Evolutionary conservation across 2,329 filamentous ascomycete species (phyloP).

Genomic region (Arthroderma uncinatum): DNA sequence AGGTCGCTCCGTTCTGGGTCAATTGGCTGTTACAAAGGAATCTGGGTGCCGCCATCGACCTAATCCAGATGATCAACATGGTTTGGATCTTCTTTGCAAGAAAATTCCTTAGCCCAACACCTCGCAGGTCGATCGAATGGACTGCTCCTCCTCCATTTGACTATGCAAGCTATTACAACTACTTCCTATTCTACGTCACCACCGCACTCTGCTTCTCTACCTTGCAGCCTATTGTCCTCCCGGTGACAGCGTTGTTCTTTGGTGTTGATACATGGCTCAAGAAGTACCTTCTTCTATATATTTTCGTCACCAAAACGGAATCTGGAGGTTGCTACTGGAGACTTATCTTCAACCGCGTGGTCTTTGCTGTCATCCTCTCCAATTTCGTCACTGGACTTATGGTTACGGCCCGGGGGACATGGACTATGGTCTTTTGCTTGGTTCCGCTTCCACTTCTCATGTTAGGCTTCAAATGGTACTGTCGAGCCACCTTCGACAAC

Average conservation of each 20-base stretch:
- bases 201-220: constrained; percentile 75
- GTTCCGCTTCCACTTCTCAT: constrained; percentile 68
- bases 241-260: constrained; percentile 84
- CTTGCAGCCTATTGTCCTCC: constrained; percentile 76
- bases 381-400: constrained; percentile 69
- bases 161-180: constrained; percentile 96
- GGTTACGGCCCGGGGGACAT: constrained; percentile 58
- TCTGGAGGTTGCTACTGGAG: constrained; percentile 91
- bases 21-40: constrained; percentile 89
- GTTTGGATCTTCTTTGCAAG: constrained; percentile 75
- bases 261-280: constrained; percentile 76
- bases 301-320: constrained; percentile 94
- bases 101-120: constrained; percentile 77
- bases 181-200: constrained; percentile 88
- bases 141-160: constrained; percentile 89
- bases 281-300: constrained; percentile 89
- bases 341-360: constrained; percentile 79
- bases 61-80: constrained; percentile 78
- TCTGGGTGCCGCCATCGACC: constrained; percentile 80
- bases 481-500: constrained; percentile 61
- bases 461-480: constrained; percentile 78
- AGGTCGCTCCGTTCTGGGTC: constrained; percentile 84
- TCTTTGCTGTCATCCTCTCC: constrained; percentile 68
- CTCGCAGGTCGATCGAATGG: constrained; percentile 79
- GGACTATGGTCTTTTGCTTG: constrained; percentile 55